Evolutionary conservation across 352 stramenopile species (phyloP).

Genomic region (Globisporangium spiculum): DNA sequence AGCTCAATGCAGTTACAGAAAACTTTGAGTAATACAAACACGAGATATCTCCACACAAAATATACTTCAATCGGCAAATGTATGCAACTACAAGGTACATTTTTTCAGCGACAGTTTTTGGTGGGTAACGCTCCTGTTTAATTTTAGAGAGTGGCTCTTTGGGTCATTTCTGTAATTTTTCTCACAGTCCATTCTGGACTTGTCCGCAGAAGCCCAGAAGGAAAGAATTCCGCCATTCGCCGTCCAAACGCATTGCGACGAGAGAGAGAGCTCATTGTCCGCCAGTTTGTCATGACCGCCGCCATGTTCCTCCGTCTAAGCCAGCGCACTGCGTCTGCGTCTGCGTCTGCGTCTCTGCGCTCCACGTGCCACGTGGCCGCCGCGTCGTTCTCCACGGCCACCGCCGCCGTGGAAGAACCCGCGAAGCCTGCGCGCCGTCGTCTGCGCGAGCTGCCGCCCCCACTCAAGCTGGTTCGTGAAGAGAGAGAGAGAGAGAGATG

Average conservation of each 20-base stretch:
- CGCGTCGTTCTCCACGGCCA: constrained; percentile 27
- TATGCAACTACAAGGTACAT: neutral
- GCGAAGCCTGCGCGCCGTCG: constrained; percentile 40
- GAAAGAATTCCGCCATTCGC: constrained; percentile 5
- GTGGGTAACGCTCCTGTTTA: neutral
- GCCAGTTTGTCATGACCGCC: neutral
- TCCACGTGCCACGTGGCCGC: constrained; percentile 3
- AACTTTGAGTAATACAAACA: no score
- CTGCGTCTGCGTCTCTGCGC: constrained; percentile 4
- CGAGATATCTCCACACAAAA: neutral
- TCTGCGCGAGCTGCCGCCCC: constrained; percentile 64
- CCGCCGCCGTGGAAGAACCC: constrained; percentile 33
- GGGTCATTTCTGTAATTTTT: neutral
- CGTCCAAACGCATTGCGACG: neutral
- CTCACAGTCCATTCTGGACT: constrained; percentile 1
- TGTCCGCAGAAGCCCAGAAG: neutral
- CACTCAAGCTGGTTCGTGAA: constrained; percentile 64
- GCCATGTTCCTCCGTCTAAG: neutral
- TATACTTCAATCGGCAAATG: neutral
- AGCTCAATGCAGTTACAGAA: neutral
- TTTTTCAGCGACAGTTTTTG: neutral
- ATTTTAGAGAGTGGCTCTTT: neutral
- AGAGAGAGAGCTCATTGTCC: neutral
- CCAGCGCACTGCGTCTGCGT: neutral
- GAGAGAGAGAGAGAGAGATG: neutral